These are phyloP conservation scores for Wickerhamiella parazyma DNA, from an alignment of 805 yeast genomes.

Conservation along the genomic window DNA sequence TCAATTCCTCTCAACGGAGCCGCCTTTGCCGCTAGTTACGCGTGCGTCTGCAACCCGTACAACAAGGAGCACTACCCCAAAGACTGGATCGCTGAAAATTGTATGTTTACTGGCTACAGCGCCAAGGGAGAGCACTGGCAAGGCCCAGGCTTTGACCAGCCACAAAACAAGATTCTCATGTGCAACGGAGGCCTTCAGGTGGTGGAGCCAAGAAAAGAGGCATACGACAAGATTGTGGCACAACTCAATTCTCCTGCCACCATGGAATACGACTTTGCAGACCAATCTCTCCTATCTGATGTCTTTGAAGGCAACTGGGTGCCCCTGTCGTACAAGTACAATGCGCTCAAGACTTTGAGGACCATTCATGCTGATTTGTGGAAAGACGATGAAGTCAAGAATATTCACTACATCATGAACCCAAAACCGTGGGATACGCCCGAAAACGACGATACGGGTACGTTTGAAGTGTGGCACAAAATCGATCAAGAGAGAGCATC, in stretches of 20 bases:
- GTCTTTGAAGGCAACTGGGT: slow-evolving; percentile 40
- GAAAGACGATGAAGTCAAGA: slow-evolving; percentile 37
- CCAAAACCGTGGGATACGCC: slow-evolving; percentile 48
- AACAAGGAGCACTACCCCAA: slow-evolving; percentile 38
- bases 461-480: slow-evolving; percentile 40
- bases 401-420: slow-evolving; percentile 41
- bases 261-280: slow-evolving; percentile 39
- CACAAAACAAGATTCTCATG: slow-evolving; percentile 18
- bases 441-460: slow-evolving; percentile 27
- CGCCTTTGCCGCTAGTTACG: slow-evolving; percentile 45
- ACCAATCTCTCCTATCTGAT: slow-evolving; percentile 43
- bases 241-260: slow-evolving; percentile 31
- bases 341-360: slow-evolving; percentile 41
- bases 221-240: slow-evolving; percentile 30
- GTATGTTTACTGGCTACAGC: slow-evolving; percentile 35
- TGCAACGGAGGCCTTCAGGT: slow-evolving; percentile 50
- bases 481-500: slow-evolving; percentile 24
- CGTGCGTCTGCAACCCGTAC: slow-evolving; percentile 51
- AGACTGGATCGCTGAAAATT: slow-evolving; percentile 39
- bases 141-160: slow-evolving; percentile 30
- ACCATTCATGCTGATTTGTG: slow-evolving; percentile 35
- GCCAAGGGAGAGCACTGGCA: slow-evolving; percentile 16
- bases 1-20: slow-evolving; percentile 29
- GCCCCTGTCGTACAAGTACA: slow-evolving; percentile 39
- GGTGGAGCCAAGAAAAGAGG: slow-evolving; percentile 31